Base-by-base conservation (phyloP, 441 rosid genomes). In the Euphorbia schlechtendalii region DNA sequence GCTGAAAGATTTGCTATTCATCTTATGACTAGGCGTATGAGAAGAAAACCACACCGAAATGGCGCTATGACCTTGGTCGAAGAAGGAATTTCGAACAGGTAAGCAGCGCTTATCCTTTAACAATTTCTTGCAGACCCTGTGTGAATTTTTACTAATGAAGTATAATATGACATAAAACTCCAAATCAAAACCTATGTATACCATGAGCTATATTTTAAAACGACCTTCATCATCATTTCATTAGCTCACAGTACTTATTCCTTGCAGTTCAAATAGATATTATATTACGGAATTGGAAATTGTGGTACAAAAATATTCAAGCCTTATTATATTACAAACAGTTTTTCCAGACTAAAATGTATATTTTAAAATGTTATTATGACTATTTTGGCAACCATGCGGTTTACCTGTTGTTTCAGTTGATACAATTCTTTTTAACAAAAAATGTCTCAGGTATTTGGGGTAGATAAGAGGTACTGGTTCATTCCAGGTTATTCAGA, bases 21-120 rank as follows among this genome's bases (percentile, higher is more conserved):
- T 65, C 54, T 74, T 73, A 34, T 72, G 71, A 52, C 65, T 72
- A 90, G 96, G 96, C 96, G 13, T 90, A 85, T 76, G 96, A 89
- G 79, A 89, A 89, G 87, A 89, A 85, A 74, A 77, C 86, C 60
- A 73, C 85, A 25, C 84, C 87, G 61, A 90, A 86, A 69, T 90
- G 94, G 96, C 88, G 86, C 13, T 90, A 90, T 56, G 96, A 90
- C 73, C 86, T 90, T 36, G 92, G 94, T 46, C 75, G 84, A 62
- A 86, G 75, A 77, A 85, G 78, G 74, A 90, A 87, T 57, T 90
- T 90, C 74, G 94, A 87, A 67, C 96, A 90, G 90, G 96, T 84
- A 56, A 56, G 69, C n/a, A n/a, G n/a, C n/a, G n/a, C n/a, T n/a
- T 52, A 55, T 43, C 52, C 21, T 65, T n/a, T 48, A 66, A 56